Evolutionary conservation across 2,329 filamentous ascomycete genomes (phyloP).

Genomic region (Fusarium sp.): DNA sequence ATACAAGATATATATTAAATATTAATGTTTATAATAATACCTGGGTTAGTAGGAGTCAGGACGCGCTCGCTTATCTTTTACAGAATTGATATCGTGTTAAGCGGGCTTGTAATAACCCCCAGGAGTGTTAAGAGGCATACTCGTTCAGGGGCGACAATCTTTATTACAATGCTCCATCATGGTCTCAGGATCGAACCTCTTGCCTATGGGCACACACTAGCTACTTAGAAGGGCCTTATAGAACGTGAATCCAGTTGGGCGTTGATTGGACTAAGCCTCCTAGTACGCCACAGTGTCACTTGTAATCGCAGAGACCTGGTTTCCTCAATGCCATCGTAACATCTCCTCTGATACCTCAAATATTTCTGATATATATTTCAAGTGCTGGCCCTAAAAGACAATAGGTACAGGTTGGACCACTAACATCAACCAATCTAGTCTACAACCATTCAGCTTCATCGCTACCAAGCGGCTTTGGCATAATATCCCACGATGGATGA

Average conservation of each 20-base stretch:
- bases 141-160: not conserved
- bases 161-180: not conserved
- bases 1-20: too few relatives aligned
- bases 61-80: not conserved
- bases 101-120: not conserved
- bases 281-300: not conserved
- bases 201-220: not conserved
- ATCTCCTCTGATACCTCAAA: not conserved
- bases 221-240: not conserved
- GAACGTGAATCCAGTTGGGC: not conserved
- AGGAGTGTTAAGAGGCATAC: not conserved
- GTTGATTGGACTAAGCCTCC: not conserved
- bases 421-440: too few relatives aligned
- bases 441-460: not conserved
- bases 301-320: not conserved
- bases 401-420: too few relatives aligned
- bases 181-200: not conserved
- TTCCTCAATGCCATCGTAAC: not conserved
- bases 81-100: not conserved
- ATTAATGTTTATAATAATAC: too few relatives aligned
- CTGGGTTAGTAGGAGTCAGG: too few relatives aligned
- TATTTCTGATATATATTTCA: too few relatives aligned
- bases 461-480: conserved; percentile 1
- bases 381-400: too few relatives aligned
- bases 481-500: not conserved